Percentiles rank a stretch among this genome's conserved stretches.
These are phyloP conservation scores for Przewalskia tangutica DNA, from an alignment of 257 asterid species.

Conservation along the genomic window DNA sequence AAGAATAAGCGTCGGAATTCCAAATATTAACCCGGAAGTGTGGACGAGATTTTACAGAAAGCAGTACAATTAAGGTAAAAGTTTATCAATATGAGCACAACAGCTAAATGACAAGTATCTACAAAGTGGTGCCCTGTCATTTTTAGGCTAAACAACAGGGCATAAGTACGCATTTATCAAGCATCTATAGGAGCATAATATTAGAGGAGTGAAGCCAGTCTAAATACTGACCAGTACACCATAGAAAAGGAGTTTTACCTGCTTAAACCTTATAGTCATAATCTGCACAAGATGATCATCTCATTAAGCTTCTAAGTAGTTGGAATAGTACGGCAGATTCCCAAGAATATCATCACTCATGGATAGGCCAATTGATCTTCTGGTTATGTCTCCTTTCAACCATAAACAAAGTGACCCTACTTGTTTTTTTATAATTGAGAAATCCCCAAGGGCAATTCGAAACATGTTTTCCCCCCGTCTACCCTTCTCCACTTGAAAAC, in stretches of 20 bases:
- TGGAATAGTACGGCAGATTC: too few relatives aligned
- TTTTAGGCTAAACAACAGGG: background rate
- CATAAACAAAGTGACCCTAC: background rate
- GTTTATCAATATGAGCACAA: background rate
- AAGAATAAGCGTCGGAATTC: constrained; percentile 1
- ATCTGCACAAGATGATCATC: background rate
- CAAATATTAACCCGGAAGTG: background rate
- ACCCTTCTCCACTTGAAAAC: too few relatives aligned
- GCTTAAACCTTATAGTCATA: background rate
- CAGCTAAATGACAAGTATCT: background rate
- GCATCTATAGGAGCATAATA: background rate
- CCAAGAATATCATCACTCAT: background rate
- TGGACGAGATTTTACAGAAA: background rate
- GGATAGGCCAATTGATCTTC: background rate
- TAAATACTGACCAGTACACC: background rate
- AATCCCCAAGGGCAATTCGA: background rate
- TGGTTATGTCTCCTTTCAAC: background rate
- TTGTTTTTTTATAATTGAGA: background rate
- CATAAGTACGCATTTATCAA: background rate
- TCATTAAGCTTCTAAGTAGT: too few relatives aligned
- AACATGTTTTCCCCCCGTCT: too few relatives aligned
- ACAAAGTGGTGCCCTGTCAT: background rate
- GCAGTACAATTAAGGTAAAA: background rate
- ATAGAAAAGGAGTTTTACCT: background rate
- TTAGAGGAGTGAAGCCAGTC: background rate